Conservation (phyloP, 129 eudicot genomes). For the Apium graveolens region DNA sequence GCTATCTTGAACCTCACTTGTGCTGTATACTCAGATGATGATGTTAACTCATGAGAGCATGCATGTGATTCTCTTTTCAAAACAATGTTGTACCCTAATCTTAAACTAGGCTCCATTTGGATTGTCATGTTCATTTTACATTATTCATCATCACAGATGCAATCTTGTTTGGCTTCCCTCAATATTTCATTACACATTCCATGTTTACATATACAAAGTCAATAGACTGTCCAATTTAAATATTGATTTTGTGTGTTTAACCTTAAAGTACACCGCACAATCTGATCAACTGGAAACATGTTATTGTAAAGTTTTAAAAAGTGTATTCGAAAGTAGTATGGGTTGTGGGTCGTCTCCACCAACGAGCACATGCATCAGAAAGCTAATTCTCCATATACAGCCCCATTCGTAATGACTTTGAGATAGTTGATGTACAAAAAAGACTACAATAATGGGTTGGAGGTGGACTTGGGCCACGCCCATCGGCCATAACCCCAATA, state of each 20-base stretch:
- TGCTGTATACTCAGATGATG: not conserved
- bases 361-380: not conserved
- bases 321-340: not conserved
- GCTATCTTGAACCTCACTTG: not conserved
- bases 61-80: conserved; percentile 7
- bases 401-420: not conserved
- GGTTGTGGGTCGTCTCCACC: conserved; percentile 4
- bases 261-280: too few relatives aligned
- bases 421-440: not conserved
- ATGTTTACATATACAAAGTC: too few relatives aligned
- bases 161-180: not conserved
- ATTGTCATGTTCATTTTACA: not conserved
- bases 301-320: not conserved
- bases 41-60: conserved; percentile 5
- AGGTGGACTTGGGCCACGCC: not conserved
- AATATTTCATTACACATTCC: not conserved
- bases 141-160: not conserved
- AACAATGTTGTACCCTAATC: not conserved
- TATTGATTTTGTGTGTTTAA: too few relatives aligned
- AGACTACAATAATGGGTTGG: not conserved
- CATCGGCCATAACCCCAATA: not conserved
- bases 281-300: not conserved
- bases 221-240: too few relatives aligned
- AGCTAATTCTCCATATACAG: not conserved
- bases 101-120: conserved; percentile 6